These are phyloP conservation scores for Alternaria novae-zelandiae DNA, from an alignment of 2,329 filamentous ascomycete species.

Conservation along the genomic window DNA sequence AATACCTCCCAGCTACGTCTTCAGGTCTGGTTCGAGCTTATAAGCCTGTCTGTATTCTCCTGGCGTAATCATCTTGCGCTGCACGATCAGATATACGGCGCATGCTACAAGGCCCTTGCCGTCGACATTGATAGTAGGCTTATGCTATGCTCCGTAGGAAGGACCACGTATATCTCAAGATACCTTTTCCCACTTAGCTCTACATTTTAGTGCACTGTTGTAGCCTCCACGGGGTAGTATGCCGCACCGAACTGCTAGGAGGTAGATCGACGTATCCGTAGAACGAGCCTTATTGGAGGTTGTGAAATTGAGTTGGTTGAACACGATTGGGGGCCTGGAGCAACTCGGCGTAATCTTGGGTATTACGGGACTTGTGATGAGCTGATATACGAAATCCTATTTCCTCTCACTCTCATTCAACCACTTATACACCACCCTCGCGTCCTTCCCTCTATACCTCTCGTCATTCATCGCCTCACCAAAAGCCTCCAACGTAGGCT, in stretches of 20 bases:
- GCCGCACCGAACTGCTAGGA: not conserved
- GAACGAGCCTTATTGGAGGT: too few relatives aligned
- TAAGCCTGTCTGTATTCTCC: not conserved
- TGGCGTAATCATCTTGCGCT: not conserved
- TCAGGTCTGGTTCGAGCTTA: not conserved
- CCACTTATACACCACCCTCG: constrained; percentile 43
- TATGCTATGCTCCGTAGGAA: not conserved
- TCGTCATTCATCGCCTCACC: constrained; percentile 35
- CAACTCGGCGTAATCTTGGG: too few relatives aligned
- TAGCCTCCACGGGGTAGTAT: not conserved
- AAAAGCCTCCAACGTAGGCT: constrained; percentile 39
- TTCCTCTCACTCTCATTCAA: constrained; percentile 34
- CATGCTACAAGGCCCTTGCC: not conserved
- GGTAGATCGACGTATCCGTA: not conserved
- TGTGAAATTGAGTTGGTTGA: too few relatives aligned
- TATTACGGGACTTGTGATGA: too few relatives aligned
- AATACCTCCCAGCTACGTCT: not conserved
- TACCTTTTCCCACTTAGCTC: not conserved
- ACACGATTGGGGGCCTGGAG: too few relatives aligned
- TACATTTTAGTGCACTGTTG: not conserved
- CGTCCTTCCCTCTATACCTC: constrained; percentile 41
- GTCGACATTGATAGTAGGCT: not conserved
- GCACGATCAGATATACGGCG: not conserved
- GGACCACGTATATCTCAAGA: not conserved
- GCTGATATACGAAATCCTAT: too few relatives aligned